phyloP scores from a whole-genome alignment of 2,329 filamentous ascomycete species.

The Torrubiellomyces zombiae region DNA sequence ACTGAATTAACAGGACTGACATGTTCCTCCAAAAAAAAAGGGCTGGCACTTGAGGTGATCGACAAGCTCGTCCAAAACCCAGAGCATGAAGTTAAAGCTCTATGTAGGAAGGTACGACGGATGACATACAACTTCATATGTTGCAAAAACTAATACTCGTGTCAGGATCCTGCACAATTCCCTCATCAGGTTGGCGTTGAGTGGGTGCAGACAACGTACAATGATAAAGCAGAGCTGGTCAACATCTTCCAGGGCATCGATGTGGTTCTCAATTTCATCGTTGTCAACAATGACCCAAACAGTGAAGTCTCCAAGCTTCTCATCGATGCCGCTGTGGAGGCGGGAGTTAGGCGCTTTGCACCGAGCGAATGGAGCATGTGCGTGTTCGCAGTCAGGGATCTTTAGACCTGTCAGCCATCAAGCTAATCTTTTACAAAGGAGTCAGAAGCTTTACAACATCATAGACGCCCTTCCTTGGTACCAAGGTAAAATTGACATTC shows the following conservation, averaged over 20 bases:
- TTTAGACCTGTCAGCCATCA: not conserved
- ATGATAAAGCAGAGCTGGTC: constrained; percentile 13
- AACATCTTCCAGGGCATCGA: constrained; percentile 27
- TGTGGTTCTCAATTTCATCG: constrained; percentile 35
- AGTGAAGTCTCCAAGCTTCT: constrained; percentile 22
- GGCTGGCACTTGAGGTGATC: constrained; percentile 34
- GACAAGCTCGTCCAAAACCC: constrained; percentile 28
- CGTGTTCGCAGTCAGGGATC: constrained; percentile 4
- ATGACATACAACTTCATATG: constrained; percentile 2
- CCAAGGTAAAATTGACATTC: constrained; percentile 29
- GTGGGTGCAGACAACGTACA: constrained; percentile 29
- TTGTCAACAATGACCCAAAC: constrained; percentile 14
- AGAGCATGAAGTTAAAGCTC: constrained; percentile 34
- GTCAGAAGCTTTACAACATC: constrained; percentile 3
- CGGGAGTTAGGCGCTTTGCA: constrained; percentile 43
- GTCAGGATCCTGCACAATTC: constrained; percentile 1
- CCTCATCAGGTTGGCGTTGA: constrained; percentile 11
- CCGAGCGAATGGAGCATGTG: constrained; percentile 40
- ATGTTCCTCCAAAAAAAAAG: too few relatives aligned
- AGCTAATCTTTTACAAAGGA: constrained; percentile 2
- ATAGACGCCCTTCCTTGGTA: constrained; percentile 28
- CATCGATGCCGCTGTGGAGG: constrained; percentile 38
- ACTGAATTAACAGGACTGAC: not conserved
- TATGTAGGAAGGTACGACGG: constrained; percentile 26
- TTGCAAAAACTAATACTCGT: not conserved